Base-by-base conservation (phyloP, 345 rosid genomes). In the Pugionium cornutum region DNA sequence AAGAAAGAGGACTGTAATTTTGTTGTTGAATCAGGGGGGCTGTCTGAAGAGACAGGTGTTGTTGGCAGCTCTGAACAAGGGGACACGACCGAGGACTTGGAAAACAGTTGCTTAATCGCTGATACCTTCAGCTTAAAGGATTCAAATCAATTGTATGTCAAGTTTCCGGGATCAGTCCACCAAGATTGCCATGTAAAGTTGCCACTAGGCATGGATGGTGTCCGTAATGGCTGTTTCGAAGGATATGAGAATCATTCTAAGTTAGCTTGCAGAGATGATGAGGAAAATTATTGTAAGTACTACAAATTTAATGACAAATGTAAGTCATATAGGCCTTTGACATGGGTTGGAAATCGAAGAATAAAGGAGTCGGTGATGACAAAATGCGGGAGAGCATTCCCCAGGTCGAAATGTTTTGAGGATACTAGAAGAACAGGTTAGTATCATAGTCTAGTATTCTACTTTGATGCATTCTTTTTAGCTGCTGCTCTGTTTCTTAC, bases 191-290 rank as follows among this genome's bases (percentile, higher is more conserved):
- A 74, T 79, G 80, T 68, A 40, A 82, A 68, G 56, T 57, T 78
- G 67, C 62, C 78, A 42, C 53, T 64, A 28, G 33, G 64, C 70
- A 53, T 59, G 73, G 67, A 67, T 35, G 49, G 45, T 63, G 47
- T 72, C 78, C 56, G 53, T 58, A 67, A 52, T 66, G 78, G 78
- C 68, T 77, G 83, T 40, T 68, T 81, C 75, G 60, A 80, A 52
- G 78, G 75, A 77, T 80, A 40, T 60, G 79, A 81, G 87, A 81
- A 70, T 68, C 74, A 64, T 51, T 29, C 45, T 75, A 86, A 78
- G 64, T 77, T 88, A 86, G 86, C 73, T 81, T 49, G 62, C 72
- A 85, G 82, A 81, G 90, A 89, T 84, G 85, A 81, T 80, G 94
- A 86, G 1, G 86, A 85, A 79, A 86, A 81, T 26, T 72, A 72